Base-by-base conservation (phyloP, 495 filamentous ascomycete species). In the Penicillium odoratum region DNA sequence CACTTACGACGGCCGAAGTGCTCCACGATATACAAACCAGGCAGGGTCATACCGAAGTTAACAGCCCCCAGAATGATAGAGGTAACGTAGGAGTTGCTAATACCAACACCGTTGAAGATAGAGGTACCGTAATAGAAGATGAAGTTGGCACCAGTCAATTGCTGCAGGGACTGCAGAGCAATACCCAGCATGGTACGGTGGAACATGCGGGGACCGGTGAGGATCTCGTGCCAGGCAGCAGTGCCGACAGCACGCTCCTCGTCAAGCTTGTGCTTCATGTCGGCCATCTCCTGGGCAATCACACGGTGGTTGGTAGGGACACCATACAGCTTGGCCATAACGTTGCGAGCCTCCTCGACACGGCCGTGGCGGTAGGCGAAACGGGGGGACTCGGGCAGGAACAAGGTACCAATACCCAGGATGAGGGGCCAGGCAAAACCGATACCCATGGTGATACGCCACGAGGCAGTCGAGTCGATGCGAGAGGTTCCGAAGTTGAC, bases 111-210 rank as follows among this genome's bases (percentile, higher is more conserved):
- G 26, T 74, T 61, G 75, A 93, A 93, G 73, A 89, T 85, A 51
- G 76, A 83, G 60, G 88, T 89, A 47, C 88, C 88, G 69, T 89
- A 92, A 74, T 91, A 91, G 77, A 92, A 91, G 73, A 90, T 87
- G 76, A 88, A 92, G 71, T 91, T 92, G 57, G 85, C 88, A 50
- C 87, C 85, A 34, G 85, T 87, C 13, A 88, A 75, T 69, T 90
- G 89, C 63, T 91, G 88, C 31, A 88, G 79, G 9, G 85, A 83
- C 71, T 92, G 89, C 7, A 94, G 77, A 31, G 78, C 72, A 34
- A 92, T 81, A 30, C 88, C 90, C 1, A 93, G 78, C 18, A 84
- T 26, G 2, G 85, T 87, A 55, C 90, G 83, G 74, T 90, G 87
- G 34, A 86, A 67, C 88, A 92, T 91, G 57, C 84, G 78, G 13